These are phyloP conservation scores for Obelidium mucronatum DNA, from an alignment of 192 early-diverging fungal species.

Conservation along the genomic window DNA sequence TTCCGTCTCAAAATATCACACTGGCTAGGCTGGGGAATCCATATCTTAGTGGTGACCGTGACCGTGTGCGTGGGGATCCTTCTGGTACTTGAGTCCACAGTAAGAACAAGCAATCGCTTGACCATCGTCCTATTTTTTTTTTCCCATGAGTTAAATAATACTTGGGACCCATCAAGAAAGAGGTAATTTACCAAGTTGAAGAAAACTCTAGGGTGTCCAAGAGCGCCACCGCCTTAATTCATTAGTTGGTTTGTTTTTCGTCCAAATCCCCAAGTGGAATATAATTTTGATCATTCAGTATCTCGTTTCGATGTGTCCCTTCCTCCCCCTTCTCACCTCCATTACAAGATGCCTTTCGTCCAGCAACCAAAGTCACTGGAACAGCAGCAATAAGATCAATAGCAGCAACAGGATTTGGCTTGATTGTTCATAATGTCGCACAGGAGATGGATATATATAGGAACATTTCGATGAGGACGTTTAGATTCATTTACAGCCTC, in stretches of 20 bases:
- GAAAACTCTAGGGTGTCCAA: slow-evolving; percentile 95
- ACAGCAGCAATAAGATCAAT: slow-evolving; percentile 91
- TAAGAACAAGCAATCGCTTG: slow-evolving; percentile 35
- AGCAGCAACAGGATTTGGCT: slow-evolving; percentile 90
- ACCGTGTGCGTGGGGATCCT: slow-evolving; percentile 34
- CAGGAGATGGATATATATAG: too few species aligned
- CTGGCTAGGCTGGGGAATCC: too few species aligned
- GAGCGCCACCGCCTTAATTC: slow-evolving; percentile 75
- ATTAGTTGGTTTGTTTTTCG: background rate
- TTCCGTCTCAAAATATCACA: too few species aligned
- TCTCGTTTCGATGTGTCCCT: too few species aligned
- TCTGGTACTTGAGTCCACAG: slow-evolving; percentile 37
- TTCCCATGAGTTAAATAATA: too few species aligned
- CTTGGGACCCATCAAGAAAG: too few species aligned
- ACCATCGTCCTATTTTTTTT: slow-evolving; percentile 35
- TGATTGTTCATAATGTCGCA: too few species aligned
- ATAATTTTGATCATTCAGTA: background rate
- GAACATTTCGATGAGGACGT: too few species aligned
- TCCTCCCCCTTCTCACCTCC: slow-evolving; percentile 65
- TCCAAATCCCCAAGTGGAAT: background rate
- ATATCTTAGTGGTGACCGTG: slow-evolving; percentile 31
- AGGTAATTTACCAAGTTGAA: slow-evolving; percentile 79
- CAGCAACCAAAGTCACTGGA: slow-evolving; percentile 79
- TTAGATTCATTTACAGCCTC: too few species aligned
- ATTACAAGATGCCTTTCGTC: slow-evolving; percentile 81